These are phyloP conservation scores for Niveomyces coronatus DNA, from an alignment of 2,329 filamentous ascomycete genomes.

Conservation along the genomic window DNA sequence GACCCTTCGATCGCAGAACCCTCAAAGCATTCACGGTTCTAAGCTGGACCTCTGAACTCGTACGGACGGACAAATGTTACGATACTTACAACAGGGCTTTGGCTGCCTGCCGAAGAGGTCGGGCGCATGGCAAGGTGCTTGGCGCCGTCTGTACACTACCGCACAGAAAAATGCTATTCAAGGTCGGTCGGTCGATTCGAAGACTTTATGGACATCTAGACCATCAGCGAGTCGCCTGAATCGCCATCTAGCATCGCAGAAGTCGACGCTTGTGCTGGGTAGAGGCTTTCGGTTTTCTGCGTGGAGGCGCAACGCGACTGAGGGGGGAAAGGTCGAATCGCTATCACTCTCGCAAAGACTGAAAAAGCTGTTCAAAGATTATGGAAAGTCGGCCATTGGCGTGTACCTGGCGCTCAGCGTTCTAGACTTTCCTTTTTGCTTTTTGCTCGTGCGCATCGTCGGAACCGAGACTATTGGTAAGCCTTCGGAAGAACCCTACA, in stretches of 20 bases:
- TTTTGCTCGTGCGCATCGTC: constrained; percentile 70
- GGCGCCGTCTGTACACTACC: constrained; percentile 6
- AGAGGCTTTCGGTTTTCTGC: constrained; percentile 27
- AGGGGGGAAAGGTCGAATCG: constrained; percentile 14
- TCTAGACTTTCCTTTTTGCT: constrained; percentile 92
- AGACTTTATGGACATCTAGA: neutral
- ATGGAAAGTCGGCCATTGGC: constrained; percentile 88
- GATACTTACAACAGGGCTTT: constrained; percentile 1
- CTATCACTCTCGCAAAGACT: constrained; percentile 58
- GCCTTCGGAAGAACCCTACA: constrained; percentile 12
- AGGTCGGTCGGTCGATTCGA: neutral
- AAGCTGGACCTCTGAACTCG: neutral
- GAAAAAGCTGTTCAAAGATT: constrained; percentile 79
- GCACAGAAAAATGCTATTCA: neutral
- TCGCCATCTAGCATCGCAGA: no score
- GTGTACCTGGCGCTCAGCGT: constrained; percentile 78
- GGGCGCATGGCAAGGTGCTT: constrained; percentile 6
- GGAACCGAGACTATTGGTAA: constrained; percentile 79
- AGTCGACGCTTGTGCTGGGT: constrained; percentile 1
- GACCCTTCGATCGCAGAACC: no score
- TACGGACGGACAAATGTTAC: constrained; percentile 1
- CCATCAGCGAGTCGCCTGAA: neutral
- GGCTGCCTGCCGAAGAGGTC: constrained; percentile 1
- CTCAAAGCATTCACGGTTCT: neutral
- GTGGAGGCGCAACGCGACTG: constrained; percentile 20